Conservation (phyloP, 257 asterid genomes). For the Galeopsis tetrahit region DNA sequence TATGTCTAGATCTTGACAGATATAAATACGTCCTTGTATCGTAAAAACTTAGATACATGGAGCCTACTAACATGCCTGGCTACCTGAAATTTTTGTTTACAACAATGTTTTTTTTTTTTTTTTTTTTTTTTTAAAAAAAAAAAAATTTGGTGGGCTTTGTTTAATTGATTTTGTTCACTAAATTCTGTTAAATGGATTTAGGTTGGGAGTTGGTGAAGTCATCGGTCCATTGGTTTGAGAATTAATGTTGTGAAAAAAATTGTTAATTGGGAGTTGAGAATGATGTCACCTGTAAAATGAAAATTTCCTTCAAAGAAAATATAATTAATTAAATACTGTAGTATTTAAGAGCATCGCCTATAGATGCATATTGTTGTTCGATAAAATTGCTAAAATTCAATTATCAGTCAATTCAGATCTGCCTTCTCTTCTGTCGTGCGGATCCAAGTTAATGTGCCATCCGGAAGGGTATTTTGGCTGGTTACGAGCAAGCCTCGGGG, state of each 20-base stretch:
- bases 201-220: conserved; percentile 9
- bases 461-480: too few relatives aligned
- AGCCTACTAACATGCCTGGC: conserved; percentile 14
- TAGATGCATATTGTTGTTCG: neutral
- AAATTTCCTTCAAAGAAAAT: conserved; percentile 29
- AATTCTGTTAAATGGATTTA: conserved; percentile 19
- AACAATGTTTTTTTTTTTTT: neutral
- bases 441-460: too few relatives aligned
- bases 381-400: too few relatives aligned
- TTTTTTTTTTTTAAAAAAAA: too few relatives aligned
- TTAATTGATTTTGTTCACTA: conserved; percentile 4
- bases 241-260: conserved; percentile 4
- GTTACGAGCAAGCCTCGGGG: too few relatives aligned
- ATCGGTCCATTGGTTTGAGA: conserved; percentile 1
- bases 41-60: conserved; percentile 11
- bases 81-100: conserved; percentile 27
- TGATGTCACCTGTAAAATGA: conserved; percentile 21
- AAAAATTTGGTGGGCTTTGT: neutral
- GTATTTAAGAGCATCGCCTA: too few relatives aligned
- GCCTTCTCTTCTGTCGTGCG: too few relatives aligned
- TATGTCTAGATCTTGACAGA: conserved; percentile 38
- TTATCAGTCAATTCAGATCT: too few relatives aligned
- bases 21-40: neutral
- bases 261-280: conserved; percentile 19
- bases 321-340: neutral